A percentile compares a stretch with the other conserved stretches of the same genome.
phyloP scores from a whole-genome alignment of 2,329 filamentous ascomycete genomes.

The Aspergillus pseudoviridinutans region DNA sequence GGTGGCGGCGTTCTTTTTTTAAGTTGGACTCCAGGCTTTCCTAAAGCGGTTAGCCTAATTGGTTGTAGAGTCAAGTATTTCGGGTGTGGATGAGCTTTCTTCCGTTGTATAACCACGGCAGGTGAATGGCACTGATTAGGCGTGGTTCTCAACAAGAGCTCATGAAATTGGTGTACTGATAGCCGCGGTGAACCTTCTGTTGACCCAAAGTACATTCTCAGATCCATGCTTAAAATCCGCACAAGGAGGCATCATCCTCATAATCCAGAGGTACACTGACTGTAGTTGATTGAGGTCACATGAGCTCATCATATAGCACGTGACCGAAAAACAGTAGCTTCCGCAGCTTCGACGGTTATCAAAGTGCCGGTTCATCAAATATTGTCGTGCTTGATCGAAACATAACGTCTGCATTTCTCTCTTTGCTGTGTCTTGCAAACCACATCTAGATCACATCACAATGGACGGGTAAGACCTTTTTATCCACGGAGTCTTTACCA shows the following conservation, averaged over 20 bases:
- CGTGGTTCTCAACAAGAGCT: too few species aligned
- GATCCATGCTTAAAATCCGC: too few species aligned
- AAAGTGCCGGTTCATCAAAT: neutral
- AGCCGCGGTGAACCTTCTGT: too few species aligned
- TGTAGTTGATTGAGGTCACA: conserved; percentile 2
- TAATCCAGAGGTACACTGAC: too few species aligned
- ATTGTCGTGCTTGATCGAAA: neutral
- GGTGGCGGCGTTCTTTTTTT: conserved; percentile 15
- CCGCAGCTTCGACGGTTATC: conserved; percentile 9
- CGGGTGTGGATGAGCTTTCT: neutral
- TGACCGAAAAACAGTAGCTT: neutral
- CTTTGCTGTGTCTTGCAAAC: neutral
- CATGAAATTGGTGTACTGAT: too few species aligned
- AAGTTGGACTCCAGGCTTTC: conserved; percentile 4
- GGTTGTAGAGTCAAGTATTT: neutral
- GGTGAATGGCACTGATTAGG: too few species aligned
- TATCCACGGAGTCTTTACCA: neutral
- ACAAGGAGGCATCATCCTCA: too few species aligned
- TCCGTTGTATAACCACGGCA: neutral
- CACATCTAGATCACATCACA: conserved; percentile 17
- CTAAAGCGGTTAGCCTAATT: neutral
- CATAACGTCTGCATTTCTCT: conserved; percentile 3
- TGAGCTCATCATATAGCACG: conserved; percentile 6
- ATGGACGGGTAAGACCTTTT: conserved; percentile 35
- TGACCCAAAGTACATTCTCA: too few species aligned